Percentiles rank a stretch among this genome's conserved stretches.
phyloP scores from a whole-genome alignment of 116 monocot species.

The Iris pallida region DNA sequence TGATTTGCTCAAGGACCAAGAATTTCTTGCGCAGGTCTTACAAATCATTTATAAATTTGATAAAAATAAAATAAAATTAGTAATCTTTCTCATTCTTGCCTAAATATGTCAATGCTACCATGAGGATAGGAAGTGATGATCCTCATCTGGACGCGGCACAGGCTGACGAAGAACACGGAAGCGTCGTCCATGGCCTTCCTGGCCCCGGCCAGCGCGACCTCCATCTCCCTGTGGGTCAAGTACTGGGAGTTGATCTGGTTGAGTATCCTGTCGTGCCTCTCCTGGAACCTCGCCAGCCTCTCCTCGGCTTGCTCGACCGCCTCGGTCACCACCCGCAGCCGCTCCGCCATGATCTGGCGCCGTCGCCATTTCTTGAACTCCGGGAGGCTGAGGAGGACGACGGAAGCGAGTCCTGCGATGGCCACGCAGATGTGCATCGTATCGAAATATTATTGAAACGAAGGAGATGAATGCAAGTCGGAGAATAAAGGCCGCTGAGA shows the following conservation, averaged over 20 bases:
- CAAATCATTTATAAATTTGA: too few relatives aligned
- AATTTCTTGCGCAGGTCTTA: too few relatives aligned
- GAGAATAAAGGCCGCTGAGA: too few relatives aligned
- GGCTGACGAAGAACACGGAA: constrained; percentile 7
- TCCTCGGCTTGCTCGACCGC: constrained; percentile 27
- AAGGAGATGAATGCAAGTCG: too few relatives aligned
- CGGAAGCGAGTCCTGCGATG: constrained; percentile 4
- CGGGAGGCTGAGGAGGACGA: constrained; percentile 8
- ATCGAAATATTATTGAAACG: too few relatives aligned
- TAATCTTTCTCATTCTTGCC: neutral
- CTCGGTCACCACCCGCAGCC: constrained; percentile 14
- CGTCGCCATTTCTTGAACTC: constrained; percentile 9
- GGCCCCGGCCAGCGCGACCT: constrained; percentile 13
- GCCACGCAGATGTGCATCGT: neutral
- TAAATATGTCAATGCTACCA: neutral
- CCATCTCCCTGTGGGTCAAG: constrained; percentile 15
- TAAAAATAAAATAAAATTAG: too few relatives aligned
- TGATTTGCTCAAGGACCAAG: too few relatives aligned
- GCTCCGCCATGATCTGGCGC: constrained; percentile 9
- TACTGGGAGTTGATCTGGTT: constrained; percentile 25
- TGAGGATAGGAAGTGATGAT: constrained; percentile 16
- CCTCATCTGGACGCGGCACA: constrained; percentile 16
- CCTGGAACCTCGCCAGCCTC: constrained; percentile 15
- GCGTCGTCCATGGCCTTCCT: constrained; percentile 22
- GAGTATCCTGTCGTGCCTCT: constrained; percentile 34